Evolutionary conservation across 2,329 filamentous ascomycete genomes (phyloP).

Genomic region (Fusarium tjaetaba): DNA sequence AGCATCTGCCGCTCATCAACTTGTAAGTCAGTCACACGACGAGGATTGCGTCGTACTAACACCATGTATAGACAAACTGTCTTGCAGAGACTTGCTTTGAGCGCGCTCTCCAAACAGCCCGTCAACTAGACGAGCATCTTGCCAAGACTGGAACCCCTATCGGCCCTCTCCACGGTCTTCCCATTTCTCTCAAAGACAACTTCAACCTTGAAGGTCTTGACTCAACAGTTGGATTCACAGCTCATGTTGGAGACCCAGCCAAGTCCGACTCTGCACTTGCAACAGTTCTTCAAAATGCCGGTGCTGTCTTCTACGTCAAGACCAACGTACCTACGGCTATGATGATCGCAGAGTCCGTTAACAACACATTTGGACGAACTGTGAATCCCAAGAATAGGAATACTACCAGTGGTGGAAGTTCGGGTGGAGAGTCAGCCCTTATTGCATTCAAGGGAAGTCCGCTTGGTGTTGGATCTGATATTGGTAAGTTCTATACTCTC

Average conservation of each 20-base stretch:
- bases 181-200: slow-evolving; percentile 76
- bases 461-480: slow-evolving; percentile 72
- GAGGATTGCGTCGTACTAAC: background rate
- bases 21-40: background rate
- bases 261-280: slow-evolving; percentile 53
- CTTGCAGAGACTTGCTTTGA: slow-evolving; percentile 65
- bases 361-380: slow-evolving; percentile 71
- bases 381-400: slow-evolving; percentile 68
- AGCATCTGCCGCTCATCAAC: slow-evolving; percentile 65
- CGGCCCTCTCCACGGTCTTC: slow-evolving; percentile 74
- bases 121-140: slow-evolving; percentile 60
- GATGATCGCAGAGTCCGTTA: slow-evolving; percentile 75
- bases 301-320: slow-evolving; percentile 66
- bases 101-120: slow-evolving; percentile 60
- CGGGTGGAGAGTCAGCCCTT: slow-evolving; percentile 73
- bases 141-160: slow-evolving; percentile 56
- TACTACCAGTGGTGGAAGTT: slow-evolving; percentile 71
- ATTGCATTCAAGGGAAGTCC: slow-evolving; percentile 67
- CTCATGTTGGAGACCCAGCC: slow-evolving; percentile 68
- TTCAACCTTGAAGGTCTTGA: slow-evolving; percentile 71
- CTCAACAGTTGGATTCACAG: slow-evolving; percentile 71
- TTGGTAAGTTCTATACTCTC: slow-evolving; percentile 47
- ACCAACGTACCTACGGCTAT: slow-evolving; percentile 70
- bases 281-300: slow-evolving; percentile 55
- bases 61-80: slow-evolving; percentile 54